Evolutionary conservation across 805 yeast genomes (phyloP).

Genomic region (Komagataella mondaviorum): DNA sequence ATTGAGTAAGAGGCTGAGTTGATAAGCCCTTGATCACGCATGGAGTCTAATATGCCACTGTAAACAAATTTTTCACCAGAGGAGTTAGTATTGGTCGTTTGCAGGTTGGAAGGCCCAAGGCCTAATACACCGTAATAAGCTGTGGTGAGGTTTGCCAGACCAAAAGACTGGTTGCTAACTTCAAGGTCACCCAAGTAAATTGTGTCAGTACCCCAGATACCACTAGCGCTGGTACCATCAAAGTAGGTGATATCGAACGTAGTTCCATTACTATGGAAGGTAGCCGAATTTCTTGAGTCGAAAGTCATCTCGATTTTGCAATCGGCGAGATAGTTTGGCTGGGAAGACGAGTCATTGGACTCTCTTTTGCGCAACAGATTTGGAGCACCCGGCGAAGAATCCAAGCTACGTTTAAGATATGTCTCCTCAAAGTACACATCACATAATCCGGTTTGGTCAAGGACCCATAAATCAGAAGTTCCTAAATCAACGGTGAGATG

Average conservation of each 20-base stretch:
- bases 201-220: background rate
- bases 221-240: background rate
- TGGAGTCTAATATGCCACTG: background rate
- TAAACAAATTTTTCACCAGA: background rate
- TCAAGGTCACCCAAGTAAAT: background rate
- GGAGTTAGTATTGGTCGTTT: background rate
- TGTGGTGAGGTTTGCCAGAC: background rate
- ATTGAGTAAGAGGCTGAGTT: background rate
- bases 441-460: background rate
- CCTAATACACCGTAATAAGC: background rate
- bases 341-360: no score
- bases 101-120: background rate
- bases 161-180: background rate
- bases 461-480: background rate
- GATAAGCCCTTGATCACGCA: background rate
- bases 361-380: background rate
- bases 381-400: background rate
- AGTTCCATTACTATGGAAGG: background rate
- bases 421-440: background rate
- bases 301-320: background rate
- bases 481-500: background rate
- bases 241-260: background rate
- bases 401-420: background rate
- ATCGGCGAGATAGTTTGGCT: no score
- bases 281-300: background rate